Base-by-base conservation (phyloP, 1,284 basidiomycete species). In the Puccinia triticina region DNA sequence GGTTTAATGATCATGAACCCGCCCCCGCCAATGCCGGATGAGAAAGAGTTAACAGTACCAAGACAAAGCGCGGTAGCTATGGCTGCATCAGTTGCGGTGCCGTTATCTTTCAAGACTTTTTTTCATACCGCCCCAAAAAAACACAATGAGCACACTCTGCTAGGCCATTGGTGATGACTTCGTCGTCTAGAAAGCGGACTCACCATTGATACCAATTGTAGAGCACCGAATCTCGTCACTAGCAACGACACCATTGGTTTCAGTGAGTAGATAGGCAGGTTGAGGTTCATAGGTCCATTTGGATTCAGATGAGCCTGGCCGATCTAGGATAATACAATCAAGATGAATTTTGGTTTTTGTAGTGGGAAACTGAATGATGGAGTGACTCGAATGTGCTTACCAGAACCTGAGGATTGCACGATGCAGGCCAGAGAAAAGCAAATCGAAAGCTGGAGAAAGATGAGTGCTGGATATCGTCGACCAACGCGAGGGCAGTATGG, bases 1-100 rank as follows among this genome's bases (percentile, higher is more conserved):
- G 95, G 88, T 29, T 94, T 92, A 64, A 98, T 90, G 46, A 92
- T 92, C 92, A 96, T 94, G 86, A 96, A 95, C 0, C 95, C 95
- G 40, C 94, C 95, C 0, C 95, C 95, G 29, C 94, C 94, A 73
- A 97, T 93, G 1, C 94, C 89, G 11, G 88, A 88, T 89, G 93
- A 93, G 87, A 96, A 97, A 90, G 93, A 93, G 87, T 95, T 95
- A 78, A 94, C 90, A 0, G 95, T 92, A 2, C 95, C 95, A 55
- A 91, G 85, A 86, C 95, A 97, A 46, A 97, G 89, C 0, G 92
- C 91, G 0, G 93, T 89, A 55, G 92, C 91, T 77, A 98, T 91
- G 0, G 92, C 92, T 0, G 95, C 92, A 85, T 98, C 96, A 14
- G 96, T 91, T 0, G 96, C 96, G 84, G 93, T 95, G 23, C 96